Conservation (phyloP, 2,329 filamentous ascomycete species). For the Colletotrichum magnum region DNA sequence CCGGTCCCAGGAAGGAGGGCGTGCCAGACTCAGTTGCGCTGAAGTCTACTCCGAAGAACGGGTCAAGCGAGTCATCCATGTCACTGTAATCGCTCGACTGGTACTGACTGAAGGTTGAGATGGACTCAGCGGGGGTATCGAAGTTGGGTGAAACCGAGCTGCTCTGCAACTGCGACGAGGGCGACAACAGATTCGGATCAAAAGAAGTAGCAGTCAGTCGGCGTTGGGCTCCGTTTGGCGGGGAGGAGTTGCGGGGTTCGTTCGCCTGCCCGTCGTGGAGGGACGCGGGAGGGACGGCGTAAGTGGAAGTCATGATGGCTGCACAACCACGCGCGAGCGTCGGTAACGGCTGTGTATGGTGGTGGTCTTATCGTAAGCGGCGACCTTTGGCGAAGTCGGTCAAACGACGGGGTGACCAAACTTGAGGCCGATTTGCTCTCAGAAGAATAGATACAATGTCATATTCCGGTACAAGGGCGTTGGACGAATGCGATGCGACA, state of each 20-base stretch:
- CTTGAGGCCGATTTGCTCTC: conserved; percentile 15
- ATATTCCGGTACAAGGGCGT: conserved; percentile 27
- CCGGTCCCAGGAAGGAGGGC: conserved; percentile 60
- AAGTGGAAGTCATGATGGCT: conserved; percentile 61
- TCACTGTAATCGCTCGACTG: conserved; percentile 66
- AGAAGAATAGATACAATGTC: conserved; percentile 20
- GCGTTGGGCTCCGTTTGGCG: conserved; percentile 43
- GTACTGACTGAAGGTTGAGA: conserved; percentile 62
- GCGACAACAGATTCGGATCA: conserved; percentile 58
- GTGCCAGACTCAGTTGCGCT: conserved; percentile 56
- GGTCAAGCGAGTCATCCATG: conserved; percentile 59
- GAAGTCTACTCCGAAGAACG: conserved; percentile 67
- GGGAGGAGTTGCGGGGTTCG: conserved; percentile 51
- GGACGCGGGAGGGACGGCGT: conserved; percentile 57
- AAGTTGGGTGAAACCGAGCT: conserved; percentile 56
- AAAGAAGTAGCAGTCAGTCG: conserved; percentile 49
- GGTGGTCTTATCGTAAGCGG: conserved; percentile 2
- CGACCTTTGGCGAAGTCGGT: not conserved
- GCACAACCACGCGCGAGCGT: not conserved
- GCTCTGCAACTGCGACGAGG: conserved; percentile 58
- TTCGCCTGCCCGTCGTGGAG: conserved; percentile 54
- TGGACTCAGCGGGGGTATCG: conserved; percentile 63
- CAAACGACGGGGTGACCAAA: conserved; percentile 21
- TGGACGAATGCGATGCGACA: conserved; percentile 8
- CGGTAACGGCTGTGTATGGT: not conserved